These are phyloP conservation scores for Leptographium wingfieldii DNA, from an alignment of 2,329 filamentous ascomycete genomes.

Conservation along the genomic window DNA sequence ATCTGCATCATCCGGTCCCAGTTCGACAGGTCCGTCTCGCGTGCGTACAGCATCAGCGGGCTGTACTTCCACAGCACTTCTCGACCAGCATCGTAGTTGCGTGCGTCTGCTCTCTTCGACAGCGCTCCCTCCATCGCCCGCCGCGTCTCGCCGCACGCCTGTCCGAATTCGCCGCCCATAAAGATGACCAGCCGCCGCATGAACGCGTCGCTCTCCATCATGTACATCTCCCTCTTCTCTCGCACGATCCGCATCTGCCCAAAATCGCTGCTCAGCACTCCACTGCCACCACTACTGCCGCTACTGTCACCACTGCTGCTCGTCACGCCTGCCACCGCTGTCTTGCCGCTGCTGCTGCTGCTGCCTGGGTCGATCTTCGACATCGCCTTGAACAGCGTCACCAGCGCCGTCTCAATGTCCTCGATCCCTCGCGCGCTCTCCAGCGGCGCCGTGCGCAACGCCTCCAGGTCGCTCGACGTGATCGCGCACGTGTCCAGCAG, in stretches of 20 bases:
- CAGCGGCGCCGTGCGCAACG: constrained; percentile 60
- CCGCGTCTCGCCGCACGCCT: constrained; percentile 57
- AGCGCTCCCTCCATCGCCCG: constrained; percentile 48
- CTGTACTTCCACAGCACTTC: constrained; percentile 77
- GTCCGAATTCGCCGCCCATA: constrained; percentile 69
- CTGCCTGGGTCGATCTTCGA: constrained; percentile 81
- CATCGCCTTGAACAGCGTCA: constrained; percentile 84
- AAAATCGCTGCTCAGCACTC: constrained; percentile 56
- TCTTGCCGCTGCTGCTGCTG: constrained; percentile 36
- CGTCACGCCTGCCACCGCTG: not conserved
- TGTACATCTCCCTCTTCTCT: constrained; percentile 87
- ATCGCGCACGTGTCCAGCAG: constrained; percentile 89
- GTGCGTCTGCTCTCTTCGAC: constrained; percentile 55
- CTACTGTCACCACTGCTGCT: constrained; percentile 16
- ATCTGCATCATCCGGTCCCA: constrained; percentile 71
- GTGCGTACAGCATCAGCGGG: constrained; percentile 74
- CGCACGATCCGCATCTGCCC: constrained; percentile 88
- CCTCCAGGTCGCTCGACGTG: constrained; percentile 59
- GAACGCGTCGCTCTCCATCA: constrained; percentile 62
- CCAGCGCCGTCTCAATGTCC: constrained; percentile 64
- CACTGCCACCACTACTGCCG: constrained; percentile 33
- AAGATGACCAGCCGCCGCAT: constrained; percentile 69
- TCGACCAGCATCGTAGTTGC: constrained; percentile 59
- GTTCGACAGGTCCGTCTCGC: constrained; percentile 68
- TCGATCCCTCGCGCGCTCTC: constrained; percentile 58